Evolutionary conservation across 352 stramenopile genomes (phyloP), one percentile per base, ranked within the genome.

Genomic region (Pythium sukuiense): DNA sequence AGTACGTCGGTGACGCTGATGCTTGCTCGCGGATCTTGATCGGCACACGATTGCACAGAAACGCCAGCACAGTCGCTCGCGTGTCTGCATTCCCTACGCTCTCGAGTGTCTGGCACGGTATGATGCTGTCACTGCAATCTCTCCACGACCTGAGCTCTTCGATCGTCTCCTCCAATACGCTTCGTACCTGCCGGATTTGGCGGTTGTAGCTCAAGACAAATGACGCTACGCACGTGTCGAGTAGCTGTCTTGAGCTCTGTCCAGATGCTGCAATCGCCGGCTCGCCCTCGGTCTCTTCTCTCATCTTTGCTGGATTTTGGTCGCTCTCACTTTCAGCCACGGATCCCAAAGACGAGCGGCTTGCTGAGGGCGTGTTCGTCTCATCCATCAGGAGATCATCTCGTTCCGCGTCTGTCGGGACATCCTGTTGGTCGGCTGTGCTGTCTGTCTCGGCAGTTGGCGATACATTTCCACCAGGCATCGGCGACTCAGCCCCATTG

Each of bases 41-140:
- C 26, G 65, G 65, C 3, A 72, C 33, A 20, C n/a, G 37, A 24
- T 72, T 65, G 39, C 63, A 70, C 11, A 70, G 37, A 2, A 61
- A 26, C 2, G 63, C 37, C 7, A 70, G 37, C 27, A 65, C 55
- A 2, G 43, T 30, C 5, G 55, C 50, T n/a, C n/a, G 33, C 1
- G 35, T n/a, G 2, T 63, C 30, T n/a, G 39, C 8, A 20, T 52
- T 27, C 6, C 43, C 39, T 4, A 69, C 55, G n/a, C 43, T 37
- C 45, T 48, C 54, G 14, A 69, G 55, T 24, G 62, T 48, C 2
- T 61, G 52, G 16, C 5, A 59, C 3, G 58, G 7, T 14, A 24
- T 49, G 29, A 1, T 46, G 18, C 2, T 56, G n/a, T 27, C 5
- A 11, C 20, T 24, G 27, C 13, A 5, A 18, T 39, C 49, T 39